Base-by-base conservation (phyloP, 305 asterid species). In the Fraxinus latifolia region DNA sequence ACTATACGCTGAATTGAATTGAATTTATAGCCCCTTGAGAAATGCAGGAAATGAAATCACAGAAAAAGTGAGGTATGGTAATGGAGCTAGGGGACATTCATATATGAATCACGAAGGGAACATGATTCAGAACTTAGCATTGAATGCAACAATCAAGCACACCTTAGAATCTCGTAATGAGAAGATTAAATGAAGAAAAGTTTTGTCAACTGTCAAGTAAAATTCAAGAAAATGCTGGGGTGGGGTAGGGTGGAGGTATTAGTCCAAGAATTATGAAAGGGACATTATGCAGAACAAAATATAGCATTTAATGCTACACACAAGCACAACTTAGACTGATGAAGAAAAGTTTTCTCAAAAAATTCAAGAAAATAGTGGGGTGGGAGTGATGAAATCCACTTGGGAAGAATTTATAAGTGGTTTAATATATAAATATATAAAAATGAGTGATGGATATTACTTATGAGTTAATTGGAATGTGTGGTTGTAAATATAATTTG, bases 61-160 rank as follows among this genome's bases (percentile, higher is more conserved):
- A 85, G 87, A 82, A 80, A 77, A 80, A 72, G 81, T 76, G 27
- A 84, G 60, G 89, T 85, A 27, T 27, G 29, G 29, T 27, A 27
- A 60, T 83, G 87, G 87, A 86, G 89, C 89, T 74, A 17, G 79
- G 75, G 25, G 14, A 19, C 14, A 80, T 67, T 83, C 36, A 53
- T 53, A 9, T 72, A 44, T 47, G 83, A 82, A 84, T 89, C 91
- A 94, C 88, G 89, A 80, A 83, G 80, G 86, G 83, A 83, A 82
- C 88, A 89, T 91, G 93, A 85, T 67, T 34, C 84, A 70, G 81
- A 84, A 89, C 82, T 81, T 33, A 78, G 87, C 87, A 93, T 85
- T 89, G 74, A 94, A 90, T 89, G 85, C 80, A 80, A 72, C 88
- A 83, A 85, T 84, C 21, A 60, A 68, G 27, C 62, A 77, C 81